Base-by-base conservation (phyloP, 345 rosid genomes). In the Gossypium stocksii region DNA sequence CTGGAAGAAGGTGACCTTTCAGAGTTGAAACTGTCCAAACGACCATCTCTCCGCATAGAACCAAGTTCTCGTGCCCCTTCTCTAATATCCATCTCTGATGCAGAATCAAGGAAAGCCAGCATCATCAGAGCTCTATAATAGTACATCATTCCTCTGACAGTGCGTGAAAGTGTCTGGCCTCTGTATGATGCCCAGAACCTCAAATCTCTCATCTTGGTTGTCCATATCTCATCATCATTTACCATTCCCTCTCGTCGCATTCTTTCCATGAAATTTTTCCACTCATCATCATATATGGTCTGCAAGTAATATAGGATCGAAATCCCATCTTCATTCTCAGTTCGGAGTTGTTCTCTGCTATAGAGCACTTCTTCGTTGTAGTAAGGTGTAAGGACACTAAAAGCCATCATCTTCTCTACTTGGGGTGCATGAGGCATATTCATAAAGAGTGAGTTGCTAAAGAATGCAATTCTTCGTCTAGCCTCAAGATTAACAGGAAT, bases 81-180 rank as follows among this genome's bases (percentile, higher is more conserved):
- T 77, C 82, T 87, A 79, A 92, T 82, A 84, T 94, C 98, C 91
- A 89, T 86, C 86, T 94, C 98, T 5, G 98, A 86, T 25, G 98
- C 98, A 77, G 98, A 89, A 87, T 94, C 98, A 78, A 94, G 96
- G 77, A 91, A 94, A 74, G 97, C 96, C n/a, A 92, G 88, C 98
- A 90, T 87, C 83, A 85, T 92, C 11, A 94, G 94, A 75, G 98
- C 98, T 65, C 98, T 89, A 78, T 92, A 88, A 77, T 92, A 91
- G 67, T 94, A 94, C 98, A 94, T 94, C 98, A 94, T 94, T 81
- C 98, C 98, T 80, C 98, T 87, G 71, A 92, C 98, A 14, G 98
- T 94, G 67, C 98, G 97, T 66, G 93, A 80, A 78, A 94, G 90
- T 29, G 98, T 92, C 84, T 94, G 98, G 81, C 98, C 98, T 84